Conservation (phyloP, 441 rosid species). For the Gossypium lobatum region DNA sequence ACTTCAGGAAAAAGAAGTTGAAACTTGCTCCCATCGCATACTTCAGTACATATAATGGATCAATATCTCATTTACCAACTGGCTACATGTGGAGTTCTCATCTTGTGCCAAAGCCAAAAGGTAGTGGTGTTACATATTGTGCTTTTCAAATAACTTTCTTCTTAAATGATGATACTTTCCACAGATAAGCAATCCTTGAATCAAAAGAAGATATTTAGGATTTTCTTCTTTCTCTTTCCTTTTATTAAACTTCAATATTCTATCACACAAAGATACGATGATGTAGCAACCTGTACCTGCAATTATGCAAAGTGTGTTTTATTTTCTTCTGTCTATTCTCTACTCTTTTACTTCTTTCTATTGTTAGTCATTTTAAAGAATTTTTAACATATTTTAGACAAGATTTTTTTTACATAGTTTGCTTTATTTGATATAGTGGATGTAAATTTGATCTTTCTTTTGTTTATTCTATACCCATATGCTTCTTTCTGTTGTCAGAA, state of each 20-base stretch:
- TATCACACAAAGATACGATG: not conserved
- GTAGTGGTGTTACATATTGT: slow-evolving; percentile 30
- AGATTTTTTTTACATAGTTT: not conserved
- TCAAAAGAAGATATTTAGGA: not conserved
- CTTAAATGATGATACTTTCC: not conserved
- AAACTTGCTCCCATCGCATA: slow-evolving; percentile 87
- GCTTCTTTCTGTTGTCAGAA: not conserved
- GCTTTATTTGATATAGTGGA: not conserved
- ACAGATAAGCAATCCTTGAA: not conserved
- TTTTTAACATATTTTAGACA: not conserved
- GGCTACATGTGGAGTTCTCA: slow-evolving; percentile 99
- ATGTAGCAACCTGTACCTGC: not conserved
- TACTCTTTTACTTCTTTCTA: not conserved
- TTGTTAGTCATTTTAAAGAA: not conserved
- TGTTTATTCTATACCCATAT: not conserved
- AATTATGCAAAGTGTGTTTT: not conserved
- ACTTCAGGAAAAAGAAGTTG: slow-evolving; percentile 78
- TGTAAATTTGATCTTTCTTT: not conserved
- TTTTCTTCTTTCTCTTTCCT: not conserved
- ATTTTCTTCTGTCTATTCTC: not conserved
- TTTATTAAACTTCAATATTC: not conserved
- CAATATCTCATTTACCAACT: slow-evolving; percentile 91
- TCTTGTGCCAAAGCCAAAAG: slow-evolving; percentile 93
- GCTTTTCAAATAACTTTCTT: not conserved
- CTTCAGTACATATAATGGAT: slow-evolving; percentile 91